Conservation (phyloP, 352 stramenopile species). For the Detonula confervacea region DNA sequence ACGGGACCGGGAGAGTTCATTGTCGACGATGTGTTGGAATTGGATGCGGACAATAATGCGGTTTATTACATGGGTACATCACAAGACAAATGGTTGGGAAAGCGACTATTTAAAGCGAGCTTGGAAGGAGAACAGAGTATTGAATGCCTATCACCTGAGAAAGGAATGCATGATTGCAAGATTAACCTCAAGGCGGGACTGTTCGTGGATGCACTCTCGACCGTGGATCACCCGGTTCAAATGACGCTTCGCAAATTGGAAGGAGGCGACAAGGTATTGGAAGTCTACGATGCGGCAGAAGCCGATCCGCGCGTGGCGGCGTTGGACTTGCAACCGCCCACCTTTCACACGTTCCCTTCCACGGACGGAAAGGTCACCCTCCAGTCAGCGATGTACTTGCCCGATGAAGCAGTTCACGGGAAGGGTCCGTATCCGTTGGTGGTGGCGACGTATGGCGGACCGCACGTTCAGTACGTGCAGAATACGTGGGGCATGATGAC, state of each 20-base stretch:
- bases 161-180: slow-evolving; percentile 13
- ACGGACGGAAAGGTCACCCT: slow-evolving; percentile 89
- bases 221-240: background rate
- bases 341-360: slow-evolving; percentile 83
- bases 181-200: slow-evolving; percentile 27
- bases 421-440: slow-evolving; percentile 93
- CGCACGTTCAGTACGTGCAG: slow-evolving; percentile 94
- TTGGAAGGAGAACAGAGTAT: background rate
- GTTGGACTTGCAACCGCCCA: slow-evolving; percentile 43
- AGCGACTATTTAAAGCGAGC: background rate
- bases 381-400: slow-evolving; percentile 92
- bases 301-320: slow-evolving; percentile 13
- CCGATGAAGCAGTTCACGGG: slow-evolving; percentile 88
- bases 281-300: slow-evolving; percentile 22
- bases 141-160: background rate
- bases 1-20: background rate
- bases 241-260: slow-evolving; percentile 3
- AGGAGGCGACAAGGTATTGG: slow-evolving; percentile 2
- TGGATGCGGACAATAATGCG: background rate
- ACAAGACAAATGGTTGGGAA: background rate
- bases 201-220: slow-evolving; percentile 10
- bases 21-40: background rate
- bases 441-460: slow-evolving; percentile 95
- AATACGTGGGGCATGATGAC: slow-evolving; percentile 89
- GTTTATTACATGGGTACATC: background rate